A percentile compares a stretch with the other conserved stretches of the same genome.
Conservation (phyloP, 2,329 filamentous ascomycete species). For the Zalaria obscura region DNA sequence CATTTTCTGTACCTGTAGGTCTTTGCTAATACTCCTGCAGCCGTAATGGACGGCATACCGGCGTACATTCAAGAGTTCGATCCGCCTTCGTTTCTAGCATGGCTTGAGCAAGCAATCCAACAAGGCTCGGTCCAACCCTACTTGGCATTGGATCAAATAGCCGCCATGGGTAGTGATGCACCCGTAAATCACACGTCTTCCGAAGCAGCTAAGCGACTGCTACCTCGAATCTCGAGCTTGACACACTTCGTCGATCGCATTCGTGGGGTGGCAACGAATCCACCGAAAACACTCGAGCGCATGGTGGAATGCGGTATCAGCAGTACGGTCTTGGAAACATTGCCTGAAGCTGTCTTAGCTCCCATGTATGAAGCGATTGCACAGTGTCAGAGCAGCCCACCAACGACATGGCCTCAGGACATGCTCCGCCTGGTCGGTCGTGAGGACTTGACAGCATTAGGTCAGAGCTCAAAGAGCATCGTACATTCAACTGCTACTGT, state of each 20-base stretch:
- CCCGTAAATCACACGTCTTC: constrained; percentile 3
- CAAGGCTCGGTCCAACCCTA: constrained; percentile 8
- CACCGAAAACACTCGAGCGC: constrained; percentile 31
- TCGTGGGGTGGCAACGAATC: not conserved
- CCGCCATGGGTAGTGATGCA: constrained; percentile 7
- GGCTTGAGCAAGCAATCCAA: constrained; percentile 15
- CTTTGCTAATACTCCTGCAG: too few relatives aligned
- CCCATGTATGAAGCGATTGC: constrained; percentile 73
- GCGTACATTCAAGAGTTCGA: not conserved
- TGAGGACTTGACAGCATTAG: constrained; percentile 46
- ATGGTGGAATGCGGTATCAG: constrained; percentile 59
- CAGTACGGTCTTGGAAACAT: constrained; percentile 55
- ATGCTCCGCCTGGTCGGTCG: constrained; percentile 66
- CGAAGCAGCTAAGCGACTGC: not conserved
- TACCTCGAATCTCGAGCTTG: constrained; percentile 3
- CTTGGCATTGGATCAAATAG: constrained; percentile 11
- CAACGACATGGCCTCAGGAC: constrained; percentile 57
- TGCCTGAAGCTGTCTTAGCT: constrained; percentile 72
- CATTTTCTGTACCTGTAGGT: too few relatives aligned
- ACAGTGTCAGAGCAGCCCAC: constrained; percentile 71
- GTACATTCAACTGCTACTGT: constrained; percentile 1
- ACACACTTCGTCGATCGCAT: not conserved
- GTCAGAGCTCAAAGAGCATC: not conserved
- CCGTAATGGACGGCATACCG: too few relatives aligned
- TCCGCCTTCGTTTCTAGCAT: constrained; percentile 9